Evolutionary conservation across 192 early-diverging fungal genomes (phyloP), one percentile per base, ranked within the genome.

Genomic region (Coemansia biformis): DNA sequence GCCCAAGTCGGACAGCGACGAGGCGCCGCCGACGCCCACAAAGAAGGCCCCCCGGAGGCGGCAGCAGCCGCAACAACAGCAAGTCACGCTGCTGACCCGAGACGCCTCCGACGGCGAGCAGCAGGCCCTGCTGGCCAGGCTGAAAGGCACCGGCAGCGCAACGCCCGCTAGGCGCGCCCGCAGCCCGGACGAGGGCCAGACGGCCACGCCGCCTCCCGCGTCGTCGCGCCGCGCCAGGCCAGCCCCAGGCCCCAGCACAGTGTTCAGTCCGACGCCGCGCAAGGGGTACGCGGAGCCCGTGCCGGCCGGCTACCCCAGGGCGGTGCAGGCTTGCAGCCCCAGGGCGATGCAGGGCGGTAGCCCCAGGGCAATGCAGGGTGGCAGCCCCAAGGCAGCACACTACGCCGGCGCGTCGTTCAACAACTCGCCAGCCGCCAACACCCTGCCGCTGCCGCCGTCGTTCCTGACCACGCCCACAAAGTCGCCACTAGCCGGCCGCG

Each of bases 361-460:
- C 41, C 57, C 65, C 41, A 61, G 29, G 54, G 52, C 31, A 5
- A 16, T 36, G 24, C 51, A 38, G 12, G 41, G 51, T 30, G 45
- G 57, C 39, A 68, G 57, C 41, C 57, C 65, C 41, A 61, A 36
- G 54, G 52, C 48, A 9, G 57, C 43, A 24, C 69, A 73, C 49
- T 73, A 73, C 28, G 69, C 69, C 0, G 69, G 69, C 6, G 62
- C 62, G 21, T 65, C 63, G 38, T 73, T 73, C 53, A 65, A 64
- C 69, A 73, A 73, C 47, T 73, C 69, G 44, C 69, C 69, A 0
- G 62, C 62, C 0, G 51, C 69, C 18, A 65, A 39, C 46, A 65
- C 52, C 23, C 58, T 73, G 38, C 69, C 69, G 0, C 53, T 65
- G 42, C 69, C 69, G 28, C 60, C 62, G n/a, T 54, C 48, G 28